Percentiles rank a stretch among this genome's conserved stretches.
phyloP scores from a whole-genome alignment of 176 grass and related monocot genomes.

The Metroxylon sagu region DNA sequence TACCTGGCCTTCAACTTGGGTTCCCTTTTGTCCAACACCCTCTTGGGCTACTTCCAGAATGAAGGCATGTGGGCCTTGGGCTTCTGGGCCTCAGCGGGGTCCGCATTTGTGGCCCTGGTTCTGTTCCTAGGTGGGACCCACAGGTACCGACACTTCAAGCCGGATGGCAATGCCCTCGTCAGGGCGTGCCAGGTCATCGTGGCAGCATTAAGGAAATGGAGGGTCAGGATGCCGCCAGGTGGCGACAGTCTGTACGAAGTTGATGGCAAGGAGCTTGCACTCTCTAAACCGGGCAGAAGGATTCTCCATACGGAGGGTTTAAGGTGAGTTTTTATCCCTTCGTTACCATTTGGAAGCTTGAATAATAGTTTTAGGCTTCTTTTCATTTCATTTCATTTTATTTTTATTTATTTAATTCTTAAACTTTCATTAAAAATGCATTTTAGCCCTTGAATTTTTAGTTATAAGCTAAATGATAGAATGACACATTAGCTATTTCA shows the following conservation, averaged over 20 bases:
- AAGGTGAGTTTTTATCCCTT: background rate
- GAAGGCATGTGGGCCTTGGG: constrained; percentile 11
- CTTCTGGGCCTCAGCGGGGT: background rate
- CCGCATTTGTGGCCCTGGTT: background rate
- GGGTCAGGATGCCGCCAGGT: background rate
- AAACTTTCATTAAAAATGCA: no score
- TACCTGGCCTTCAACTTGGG: constrained; percentile 12
- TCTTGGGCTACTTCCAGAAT: constrained; percentile 9
- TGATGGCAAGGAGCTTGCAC: background rate
- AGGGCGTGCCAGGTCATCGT: constrained; percentile 3
- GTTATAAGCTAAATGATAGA: no score
- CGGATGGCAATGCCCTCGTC: background rate
- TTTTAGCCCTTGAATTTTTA: no score
- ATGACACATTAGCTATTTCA: no score
- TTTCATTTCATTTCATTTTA: background rate
- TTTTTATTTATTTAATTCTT: background rate
- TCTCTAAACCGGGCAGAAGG: background rate
- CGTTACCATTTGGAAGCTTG: no score
- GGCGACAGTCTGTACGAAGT: constrained; percentile 1
- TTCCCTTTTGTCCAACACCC: constrained; percentile 15
- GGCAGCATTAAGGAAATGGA: constrained; percentile 12
- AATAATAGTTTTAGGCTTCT: no score
- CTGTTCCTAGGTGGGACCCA: background rate
- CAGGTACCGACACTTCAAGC: constrained; percentile 3
- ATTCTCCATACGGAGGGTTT: constrained; percentile 3